Evolutionary conservation across 2,329 filamentous ascomycete genomes (phyloP).

Genomic region (Neofusicoccum ribis): DNA sequence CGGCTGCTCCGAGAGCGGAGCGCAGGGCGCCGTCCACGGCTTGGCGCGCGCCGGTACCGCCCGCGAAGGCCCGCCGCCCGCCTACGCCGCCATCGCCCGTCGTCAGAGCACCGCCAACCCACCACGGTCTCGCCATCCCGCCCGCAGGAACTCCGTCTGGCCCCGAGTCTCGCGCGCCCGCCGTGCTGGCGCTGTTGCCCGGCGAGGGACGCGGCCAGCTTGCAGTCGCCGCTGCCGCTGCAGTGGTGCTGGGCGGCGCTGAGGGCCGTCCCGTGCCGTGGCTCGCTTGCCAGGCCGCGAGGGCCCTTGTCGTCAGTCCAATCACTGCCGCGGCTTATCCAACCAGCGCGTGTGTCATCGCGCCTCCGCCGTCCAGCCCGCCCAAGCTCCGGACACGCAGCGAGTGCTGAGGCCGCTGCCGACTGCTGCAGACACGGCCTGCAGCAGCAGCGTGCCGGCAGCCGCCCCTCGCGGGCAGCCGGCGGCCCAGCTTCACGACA

Average conservation of each 20-base stretch:
- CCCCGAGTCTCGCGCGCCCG: no score
- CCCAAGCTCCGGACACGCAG: no score
- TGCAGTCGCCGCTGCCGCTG: not conserved
- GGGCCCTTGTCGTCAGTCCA: not conserved
- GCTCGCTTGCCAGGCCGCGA: not conserved
- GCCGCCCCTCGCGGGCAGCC: not conserved
- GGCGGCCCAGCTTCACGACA: not conserved
- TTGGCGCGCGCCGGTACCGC: not conserved
- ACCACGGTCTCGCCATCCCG: not conserved
- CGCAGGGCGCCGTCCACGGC: not conserved
- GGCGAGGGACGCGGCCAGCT: not conserved
- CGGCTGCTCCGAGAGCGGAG: constrained; percentile 1
- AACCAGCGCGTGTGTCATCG: not conserved
- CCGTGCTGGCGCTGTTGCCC: no score
- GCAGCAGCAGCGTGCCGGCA: not conserved
- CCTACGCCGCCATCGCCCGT: no score
- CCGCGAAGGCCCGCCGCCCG: not conserved
- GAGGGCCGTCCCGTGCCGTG: constrained; percentile 8
- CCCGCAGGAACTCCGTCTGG: no score
- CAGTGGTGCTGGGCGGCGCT: not conserved
- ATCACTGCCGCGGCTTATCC: not conserved
- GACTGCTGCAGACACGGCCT: no score
- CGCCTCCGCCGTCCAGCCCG: no score
- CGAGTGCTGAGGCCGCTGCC: no score
- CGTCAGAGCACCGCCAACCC: not conserved